Conservation (phyloP, 805 yeast species). For the Grigorovia humatica region DNA sequence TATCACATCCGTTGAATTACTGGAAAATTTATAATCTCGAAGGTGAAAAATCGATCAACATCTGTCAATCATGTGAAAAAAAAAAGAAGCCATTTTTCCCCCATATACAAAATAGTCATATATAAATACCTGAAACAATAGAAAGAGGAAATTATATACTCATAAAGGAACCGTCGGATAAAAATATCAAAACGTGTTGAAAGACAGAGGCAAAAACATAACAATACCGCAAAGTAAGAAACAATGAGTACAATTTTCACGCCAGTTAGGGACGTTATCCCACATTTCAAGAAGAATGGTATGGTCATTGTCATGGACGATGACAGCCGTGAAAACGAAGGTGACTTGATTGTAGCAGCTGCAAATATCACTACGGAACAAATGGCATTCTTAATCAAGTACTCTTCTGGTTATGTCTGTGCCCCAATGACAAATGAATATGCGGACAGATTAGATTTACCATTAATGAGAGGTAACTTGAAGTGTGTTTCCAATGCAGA, state of each 20-base stretch:
- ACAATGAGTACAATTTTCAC: conserved; percentile 8
- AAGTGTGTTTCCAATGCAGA: conserved; percentile 29
- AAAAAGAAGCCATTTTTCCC: no score
- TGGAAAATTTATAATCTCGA: not conserved
- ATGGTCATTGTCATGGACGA: conserved; percentile 95
- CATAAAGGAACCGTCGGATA: no score
- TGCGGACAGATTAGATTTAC: conserved; percentile 75
- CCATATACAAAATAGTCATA: no score
- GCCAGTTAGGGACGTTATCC: conserved; percentile 24
- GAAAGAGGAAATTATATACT: no score
- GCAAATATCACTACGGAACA: conserved; percentile 63
- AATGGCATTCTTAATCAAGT: conserved; percentile 89
- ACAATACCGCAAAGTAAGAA: not conserved
- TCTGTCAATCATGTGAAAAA: not conserved
- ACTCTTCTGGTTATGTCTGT: conserved; percentile 87
- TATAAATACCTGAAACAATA: no score
- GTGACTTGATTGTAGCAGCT: conserved; percentile 93
- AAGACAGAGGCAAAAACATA: not conserved
- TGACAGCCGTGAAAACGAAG: conserved; percentile 93
- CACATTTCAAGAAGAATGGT: conserved; percentile 30
- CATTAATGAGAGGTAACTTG: conserved; percentile 45
- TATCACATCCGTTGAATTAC: no score
- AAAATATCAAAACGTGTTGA: not conserved
- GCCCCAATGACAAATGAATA: conserved; percentile 69
- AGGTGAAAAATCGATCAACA: not conserved